Percentiles rank a stretch among this genome's conserved stretches.
phyloP scores from a whole-genome alignment of 2,329 filamentous ascomycete genomes.

The Nannizziopsis barbatae region DNA sequence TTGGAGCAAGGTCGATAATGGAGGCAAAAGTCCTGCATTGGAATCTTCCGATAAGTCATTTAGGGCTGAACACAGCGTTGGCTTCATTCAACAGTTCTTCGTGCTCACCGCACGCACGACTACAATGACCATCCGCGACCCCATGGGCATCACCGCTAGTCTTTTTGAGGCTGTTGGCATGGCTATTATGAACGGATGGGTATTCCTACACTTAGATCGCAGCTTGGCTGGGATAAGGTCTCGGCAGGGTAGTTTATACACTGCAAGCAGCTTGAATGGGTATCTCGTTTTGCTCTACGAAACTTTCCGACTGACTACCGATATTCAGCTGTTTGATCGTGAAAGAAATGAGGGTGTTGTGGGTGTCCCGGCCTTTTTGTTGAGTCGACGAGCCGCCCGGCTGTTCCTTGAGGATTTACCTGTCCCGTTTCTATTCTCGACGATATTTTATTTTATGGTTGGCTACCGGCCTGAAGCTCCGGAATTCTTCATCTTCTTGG shows the following conservation, averaged over 20 bases:
- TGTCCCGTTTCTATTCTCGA: constrained; percentile 57
- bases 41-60: not conserved
- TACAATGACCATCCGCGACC: constrained; percentile 63
- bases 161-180: constrained; percentile 59
- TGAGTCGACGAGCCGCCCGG: constrained; percentile 58
- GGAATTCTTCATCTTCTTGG: constrained; percentile 63
- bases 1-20: not conserved
- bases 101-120: constrained; percentile 60
- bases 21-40: not conserved
- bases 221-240: constrained; percentile 63
- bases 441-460: constrained; percentile 68
- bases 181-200: constrained; percentile 60
- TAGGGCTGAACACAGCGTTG: constrained; percentile 36
- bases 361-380: constrained; percentile 55
- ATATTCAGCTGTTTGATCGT: constrained; percentile 65
- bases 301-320: constrained; percentile 60
- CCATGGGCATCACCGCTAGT: constrained; percentile 61
- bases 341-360: constrained; percentile 64
- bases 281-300: constrained; percentile 69
- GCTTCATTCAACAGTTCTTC: constrained; percentile 50
- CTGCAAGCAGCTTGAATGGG: constrained; percentile 58
- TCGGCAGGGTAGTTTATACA: constrained; percentile 61
- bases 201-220: constrained; percentile 55
- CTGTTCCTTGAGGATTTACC: constrained; percentile 61
- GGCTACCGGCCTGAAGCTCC: constrained; percentile 53